Evolutionary conservation across 1,284 basidiomycete species (phyloP), one percentile per base, ranked within the genome.

Genomic region (Anthracocystis setariae): DNA sequence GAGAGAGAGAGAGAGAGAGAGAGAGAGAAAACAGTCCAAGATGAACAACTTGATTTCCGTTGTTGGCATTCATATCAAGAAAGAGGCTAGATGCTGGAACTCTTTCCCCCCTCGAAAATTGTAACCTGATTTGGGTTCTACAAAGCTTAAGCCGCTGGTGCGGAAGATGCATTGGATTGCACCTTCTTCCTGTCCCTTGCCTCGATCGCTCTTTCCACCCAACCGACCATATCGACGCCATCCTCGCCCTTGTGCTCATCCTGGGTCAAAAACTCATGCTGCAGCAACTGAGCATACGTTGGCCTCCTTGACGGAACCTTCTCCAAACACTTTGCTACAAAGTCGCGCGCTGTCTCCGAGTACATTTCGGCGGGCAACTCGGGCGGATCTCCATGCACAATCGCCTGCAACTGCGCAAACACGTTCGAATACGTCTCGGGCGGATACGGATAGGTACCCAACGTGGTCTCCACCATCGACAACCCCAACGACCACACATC

Each of bases 401-500:
- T 98, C 2, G 94, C 94, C 27, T 91, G 92, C 39, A 98, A 86
- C 84, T 98, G 94, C 2, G 94, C 92, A 83, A 98, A 96, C 2
- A 98, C 94, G 82, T 98, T 98, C 55, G 90, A 89, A 83, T 96
- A 98, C 3, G 94, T 95, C 85, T 98, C 94, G n/a, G 94, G 94
- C 25, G 95, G 95, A 82, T 97, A 98, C 1, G 95, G 96, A 84
- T 98, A 98, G 73, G 89, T 87, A 20, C 96, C 94, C 74, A 93
- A 84, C 44, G 92, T 91, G 65, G 96, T 90, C 84, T 98, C 95
- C 77, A 98, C 93, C 83, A 98, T 91, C 3, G 92, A 91, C 33
- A 98, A 86, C 3, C 95, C 95, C n/a, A 98, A 88, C 10, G 94
- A 96, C 95, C 95, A 98, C 5, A 98, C 92, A 80, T 98, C 95